Conservation (phyloP, 805 yeast species). For the Ogataea pignaliae region DNA sequence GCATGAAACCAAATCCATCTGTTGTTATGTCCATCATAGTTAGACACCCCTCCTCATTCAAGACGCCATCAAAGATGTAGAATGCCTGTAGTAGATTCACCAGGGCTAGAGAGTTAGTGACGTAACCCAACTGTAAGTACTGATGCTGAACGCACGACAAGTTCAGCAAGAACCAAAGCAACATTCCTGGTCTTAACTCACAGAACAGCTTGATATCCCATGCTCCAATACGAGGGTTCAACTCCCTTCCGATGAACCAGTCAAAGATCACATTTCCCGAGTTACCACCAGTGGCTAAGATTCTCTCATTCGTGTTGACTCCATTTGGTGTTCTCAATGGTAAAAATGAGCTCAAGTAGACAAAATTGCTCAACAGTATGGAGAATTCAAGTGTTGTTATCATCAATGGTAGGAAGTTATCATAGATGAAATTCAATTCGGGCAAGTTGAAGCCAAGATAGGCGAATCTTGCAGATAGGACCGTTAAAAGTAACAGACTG, state of each 20-base stretch:
- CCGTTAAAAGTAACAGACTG: conserved; percentile 33
- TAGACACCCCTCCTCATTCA: conserved; percentile 83
- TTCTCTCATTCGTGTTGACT: conserved; percentile 53
- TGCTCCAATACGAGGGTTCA: conserved; percentile 82
- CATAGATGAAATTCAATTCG: conserved; percentile 73
- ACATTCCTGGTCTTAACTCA: conserved; percentile 91
- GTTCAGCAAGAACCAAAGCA: conserved; percentile 79
- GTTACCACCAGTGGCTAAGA: conserved; percentile 85
- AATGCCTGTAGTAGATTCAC: conserved; percentile 69
- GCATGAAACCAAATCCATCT: conserved; percentile 97
- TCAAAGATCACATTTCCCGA: conserved; percentile 72
- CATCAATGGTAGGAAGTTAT: conserved; percentile 61
- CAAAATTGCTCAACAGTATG: conserved; percentile 53
- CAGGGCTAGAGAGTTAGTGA: conserved; percentile 69
- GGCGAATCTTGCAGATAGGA: conserved; percentile 49
- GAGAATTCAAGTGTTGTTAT: conserved; percentile 62
- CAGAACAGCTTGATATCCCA: conserved; percentile 90
- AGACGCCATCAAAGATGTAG: conserved; percentile 87
- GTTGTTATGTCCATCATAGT: conserved; percentile 96
- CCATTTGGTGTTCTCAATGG: conserved; percentile 52
- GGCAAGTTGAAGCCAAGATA: conserved; percentile 47
- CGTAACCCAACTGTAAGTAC: conserved; percentile 51
- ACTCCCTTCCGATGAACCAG: conserved; percentile 96
- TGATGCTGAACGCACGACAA: conserved; percentile 79
- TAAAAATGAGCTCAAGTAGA: conserved; percentile 64